phyloP scores from a whole-genome alignment of 2,329 filamentous ascomycete genomes.

The Penicillium concentricum region DNA sequence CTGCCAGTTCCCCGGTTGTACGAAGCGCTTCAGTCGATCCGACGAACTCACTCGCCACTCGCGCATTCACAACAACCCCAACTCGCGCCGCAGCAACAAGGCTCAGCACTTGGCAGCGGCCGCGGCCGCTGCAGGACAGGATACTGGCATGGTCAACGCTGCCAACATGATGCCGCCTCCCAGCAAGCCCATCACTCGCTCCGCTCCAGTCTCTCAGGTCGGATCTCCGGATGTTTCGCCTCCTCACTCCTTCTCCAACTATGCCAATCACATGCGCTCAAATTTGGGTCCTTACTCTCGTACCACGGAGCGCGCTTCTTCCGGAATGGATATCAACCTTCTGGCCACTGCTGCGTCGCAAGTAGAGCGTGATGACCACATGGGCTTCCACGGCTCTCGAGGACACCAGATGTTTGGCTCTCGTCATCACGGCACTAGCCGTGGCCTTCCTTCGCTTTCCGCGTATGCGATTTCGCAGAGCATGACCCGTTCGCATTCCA shows the following conservation, averaged over 20 bases:
- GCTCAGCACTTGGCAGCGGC: conserved; percentile 62
- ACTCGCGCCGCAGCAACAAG: conserved; percentile 92
- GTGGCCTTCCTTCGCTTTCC: conserved; percentile 72
- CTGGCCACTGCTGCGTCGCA: conserved; percentile 68
- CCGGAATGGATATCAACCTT: conserved; percentile 63
- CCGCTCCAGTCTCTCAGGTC: conserved; percentile 80
- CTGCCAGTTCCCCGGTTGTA: conserved; percentile 92
- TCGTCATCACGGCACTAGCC: conserved; percentile 44
- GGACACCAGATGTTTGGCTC: conserved; percentile 47
- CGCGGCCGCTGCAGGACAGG: conserved; percentile 55
- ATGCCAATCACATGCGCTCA: conserved; percentile 58
- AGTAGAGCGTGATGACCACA: conserved; percentile 61
- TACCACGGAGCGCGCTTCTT: conserved; percentile 48
- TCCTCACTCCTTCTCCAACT: conserved; percentile 76
- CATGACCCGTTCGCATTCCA: conserved; percentile 86
- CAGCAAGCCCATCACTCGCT: conserved; percentile 77
- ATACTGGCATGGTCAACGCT: conserved; percentile 45
- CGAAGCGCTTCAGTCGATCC: conserved; percentile 93
- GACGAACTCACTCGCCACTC: conserved; percentile 97
- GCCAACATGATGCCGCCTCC: conserved; percentile 76
- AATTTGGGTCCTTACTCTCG: conserved; percentile 57
- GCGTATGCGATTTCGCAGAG: conserved; percentile 74
- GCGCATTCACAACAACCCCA: conserved; percentile 98
- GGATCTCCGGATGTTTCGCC: conserved; percentile 95
- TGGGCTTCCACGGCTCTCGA: conserved; percentile 41